Evolutionary conservation across 805 yeast genomes (phyloP), one percentile per base, ranked within the genome.

Genomic region (Yarrowia phangngaensis): DNA sequence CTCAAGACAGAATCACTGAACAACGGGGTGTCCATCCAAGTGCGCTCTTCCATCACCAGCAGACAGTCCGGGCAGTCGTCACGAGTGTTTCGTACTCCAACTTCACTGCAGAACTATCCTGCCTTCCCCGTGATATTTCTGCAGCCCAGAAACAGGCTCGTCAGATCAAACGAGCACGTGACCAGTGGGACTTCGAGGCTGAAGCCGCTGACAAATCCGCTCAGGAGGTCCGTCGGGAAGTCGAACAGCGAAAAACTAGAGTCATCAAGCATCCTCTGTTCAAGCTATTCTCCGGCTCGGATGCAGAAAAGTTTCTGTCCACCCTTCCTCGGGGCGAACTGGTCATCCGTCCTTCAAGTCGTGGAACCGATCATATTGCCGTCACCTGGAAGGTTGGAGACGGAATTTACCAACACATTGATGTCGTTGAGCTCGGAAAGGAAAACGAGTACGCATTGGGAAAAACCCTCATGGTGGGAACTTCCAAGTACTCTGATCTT

Each of bases 381-480:
- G 81, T 90, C 31, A 90, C 99, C 0, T 92, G 97, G 97, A 92
- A 92, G 64, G 89, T 92, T 35, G 92, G 85, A 52, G 90, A 85
- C 61, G 84, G 82, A 62, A 68, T 90, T 54, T 92, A 83, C 68
- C 97, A 92, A 64, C 97, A 92, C 63, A 70, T 92, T 55, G 92
- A 88, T 57, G 84, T 92, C 35, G 71, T 80, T 54, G 97, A 92
- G 65, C 73, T 75, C 36, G 80, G 74, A 35, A 79, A 79, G 59
- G 81, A 76, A 46, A 78, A 76, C 53, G 87, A 83, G 24, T 69
- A 69, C 51, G 73, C 78, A 0, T 61, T 82, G 31, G 87, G 87
- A 41, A 71, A 73, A 49, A 65, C 69, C 3, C 64, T 82, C 41
- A 71, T 71, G 47, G 88, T 90, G 33, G 97, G 86, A 27, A 72